These are phyloP conservation scores for Conidiobolus coronatus DNA, from an alignment of 371 early-diverging fungal species.

Conservation along the genomic window DNA sequence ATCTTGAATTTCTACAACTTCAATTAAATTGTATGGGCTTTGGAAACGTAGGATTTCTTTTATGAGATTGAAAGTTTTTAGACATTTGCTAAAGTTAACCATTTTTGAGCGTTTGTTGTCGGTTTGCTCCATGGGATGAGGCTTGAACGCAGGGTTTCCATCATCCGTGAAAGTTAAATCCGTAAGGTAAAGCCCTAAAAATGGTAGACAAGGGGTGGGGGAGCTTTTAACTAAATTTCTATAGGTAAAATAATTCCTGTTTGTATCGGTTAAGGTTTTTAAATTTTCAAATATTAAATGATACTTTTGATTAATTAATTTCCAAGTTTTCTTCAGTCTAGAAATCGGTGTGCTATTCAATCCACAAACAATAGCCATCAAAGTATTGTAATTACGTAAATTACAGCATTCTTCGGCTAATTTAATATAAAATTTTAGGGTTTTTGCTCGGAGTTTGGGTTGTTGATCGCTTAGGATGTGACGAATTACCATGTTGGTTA, in stretches of 20 bases:
- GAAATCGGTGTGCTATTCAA: constrained; percentile 47
- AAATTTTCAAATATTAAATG: constrained; percentile 23
- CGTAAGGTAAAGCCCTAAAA: constrained; percentile 65
- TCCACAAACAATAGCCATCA: constrained; percentile 57
- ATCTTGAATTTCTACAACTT: constrained; percentile 19
- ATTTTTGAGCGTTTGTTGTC: constrained; percentile 16
- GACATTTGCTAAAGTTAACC: constrained; percentile 67
- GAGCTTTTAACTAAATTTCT: constrained; percentile 31
- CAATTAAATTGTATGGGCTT: constrained; percentile 28
- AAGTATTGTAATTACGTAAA: constrained; percentile 53
- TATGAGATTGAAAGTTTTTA: constrained; percentile 34
- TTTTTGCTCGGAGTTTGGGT: constrained; percentile 39
- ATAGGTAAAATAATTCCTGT: constrained; percentile 52
- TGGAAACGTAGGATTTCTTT: constrained; percentile 62
- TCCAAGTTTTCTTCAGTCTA: constrained; percentile 54
- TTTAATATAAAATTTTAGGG: constrained; percentile 65
- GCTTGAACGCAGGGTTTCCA: constrained; percentile 21
- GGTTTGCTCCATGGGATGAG: not conserved
- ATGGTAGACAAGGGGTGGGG: constrained; percentile 52
- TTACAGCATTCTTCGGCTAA: constrained; percentile 20
- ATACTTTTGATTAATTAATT: constrained; percentile 24
- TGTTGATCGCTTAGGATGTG: constrained; percentile 55
- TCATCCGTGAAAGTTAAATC: constrained; percentile 69
- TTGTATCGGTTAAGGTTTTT: constrained; percentile 31
- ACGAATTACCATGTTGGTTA: constrained; percentile 34